Evolutionary conservation across 345 rosid genomes (phyloP).

Genomic region (sweet orange (Citrus sinensis)): DNA sequence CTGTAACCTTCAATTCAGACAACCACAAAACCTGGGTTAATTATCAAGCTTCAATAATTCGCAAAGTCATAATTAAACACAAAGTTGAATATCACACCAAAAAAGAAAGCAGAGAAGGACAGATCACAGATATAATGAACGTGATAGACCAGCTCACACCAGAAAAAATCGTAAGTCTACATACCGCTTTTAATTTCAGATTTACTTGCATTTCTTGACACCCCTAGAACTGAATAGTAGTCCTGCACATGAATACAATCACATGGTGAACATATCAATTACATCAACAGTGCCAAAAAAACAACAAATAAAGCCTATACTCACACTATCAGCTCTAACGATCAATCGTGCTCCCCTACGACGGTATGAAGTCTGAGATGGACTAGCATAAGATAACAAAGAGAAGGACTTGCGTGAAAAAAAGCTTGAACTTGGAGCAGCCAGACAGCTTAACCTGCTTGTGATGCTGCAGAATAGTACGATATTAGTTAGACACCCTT

Average conservation of each 20-base stretch:
- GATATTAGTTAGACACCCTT: slow-evolving; percentile 3
- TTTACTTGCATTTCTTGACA: slow-evolving; percentile 86
- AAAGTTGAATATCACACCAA: neutral
- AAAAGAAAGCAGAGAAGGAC: neutral
- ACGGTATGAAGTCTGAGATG: slow-evolving; percentile 39
- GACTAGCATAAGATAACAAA: slow-evolving; percentile 37
- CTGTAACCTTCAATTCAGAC: neutral
- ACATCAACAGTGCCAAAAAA: neutral
- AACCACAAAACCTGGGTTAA: neutral
- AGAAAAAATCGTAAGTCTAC: slow-evolving; percentile 8
- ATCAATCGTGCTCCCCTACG: slow-evolving; percentile 59
- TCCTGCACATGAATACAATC: slow-evolving; percentile 48
- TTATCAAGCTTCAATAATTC: neutral
- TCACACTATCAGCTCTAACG: slow-evolving; percentile 86
- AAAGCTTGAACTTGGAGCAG: slow-evolving; percentile 59
- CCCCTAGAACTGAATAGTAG: slow-evolving; percentile 87
- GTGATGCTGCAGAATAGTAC: slow-evolving; percentile 30
- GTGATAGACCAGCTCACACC: neutral
- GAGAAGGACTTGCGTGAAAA: slow-evolving; percentile 59
- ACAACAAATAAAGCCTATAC: slow-evolving; percentile 27
- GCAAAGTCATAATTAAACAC: neutral
- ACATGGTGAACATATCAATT: neutral
- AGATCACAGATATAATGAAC: slow-evolving; percentile 2
- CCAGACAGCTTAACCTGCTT: slow-evolving; percentile 45
- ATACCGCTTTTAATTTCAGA: slow-evolving; percentile 93